Percentiles rank a stretch among this genome's conserved stretches.
Conservation (phyloP, 805 yeast species). For the Peterozyma toletana region DNA sequence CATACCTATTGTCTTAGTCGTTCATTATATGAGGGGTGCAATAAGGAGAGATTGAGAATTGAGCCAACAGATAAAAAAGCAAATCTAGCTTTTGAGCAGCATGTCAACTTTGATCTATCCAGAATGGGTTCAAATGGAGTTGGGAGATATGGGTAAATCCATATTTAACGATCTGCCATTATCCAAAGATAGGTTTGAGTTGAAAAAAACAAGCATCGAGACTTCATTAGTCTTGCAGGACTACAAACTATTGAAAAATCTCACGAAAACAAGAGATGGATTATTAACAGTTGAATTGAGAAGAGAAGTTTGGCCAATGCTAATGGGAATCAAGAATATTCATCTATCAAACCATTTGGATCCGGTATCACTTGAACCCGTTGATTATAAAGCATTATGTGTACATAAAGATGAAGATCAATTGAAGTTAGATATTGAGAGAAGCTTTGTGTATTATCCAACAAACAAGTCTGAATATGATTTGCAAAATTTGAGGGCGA, state of each 20-base stretch:
- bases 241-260: conserved; percentile 19
- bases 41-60: too few relatives aligned
- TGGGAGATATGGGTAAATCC: conserved; percentile 36
- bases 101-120: conserved; percentile 11
- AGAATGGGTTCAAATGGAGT: conserved; percentile 48
- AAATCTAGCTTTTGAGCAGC: neutral
- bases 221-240: conserved; percentile 28
- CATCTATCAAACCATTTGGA: conserved; percentile 10
- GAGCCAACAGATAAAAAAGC: too few relatives aligned
- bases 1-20: neutral
- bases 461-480: conserved; percentile 12
- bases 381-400: conserved; percentile 21
- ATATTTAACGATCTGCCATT: conserved; percentile 36
- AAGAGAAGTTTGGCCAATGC: conserved; percentile 41
- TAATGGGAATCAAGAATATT: conserved; percentile 26
- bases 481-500: conserved; percentile 25
- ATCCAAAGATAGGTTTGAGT: conserved; percentile 27
- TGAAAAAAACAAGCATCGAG: conserved; percentile 28
- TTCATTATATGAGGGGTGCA: too few relatives aligned
- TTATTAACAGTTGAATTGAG: conserved; percentile 34
- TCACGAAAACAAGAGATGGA: conserved; percentile 40
- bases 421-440: conserved; percentile 65
- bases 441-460: conserved; percentile 52
- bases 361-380: neutral
- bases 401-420: conserved; percentile 73